Evolutionary conservation across 75 land plant species (phyloP).

Genomic region (Pinus taeda): DNA sequence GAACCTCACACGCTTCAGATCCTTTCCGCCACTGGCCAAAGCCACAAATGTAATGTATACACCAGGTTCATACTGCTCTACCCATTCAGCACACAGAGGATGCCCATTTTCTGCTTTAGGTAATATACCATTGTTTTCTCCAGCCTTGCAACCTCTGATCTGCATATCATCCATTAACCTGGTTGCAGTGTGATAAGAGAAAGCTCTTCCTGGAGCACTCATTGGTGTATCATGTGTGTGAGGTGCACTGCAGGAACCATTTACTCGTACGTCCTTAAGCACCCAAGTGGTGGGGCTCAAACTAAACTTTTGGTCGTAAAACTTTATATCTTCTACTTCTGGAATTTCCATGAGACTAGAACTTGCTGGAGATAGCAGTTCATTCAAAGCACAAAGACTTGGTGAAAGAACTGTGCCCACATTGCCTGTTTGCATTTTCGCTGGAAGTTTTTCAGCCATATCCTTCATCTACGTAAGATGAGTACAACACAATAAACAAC

Average conservation of each 20-base stretch:
- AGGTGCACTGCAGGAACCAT: slow-evolving; percentile 29
- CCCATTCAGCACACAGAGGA: slow-evolving; percentile 36
- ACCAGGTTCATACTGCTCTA: slow-evolving; percentile 69
- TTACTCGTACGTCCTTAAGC: slow-evolving; percentile 19
- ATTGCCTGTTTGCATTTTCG: slow-evolving; percentile 17
- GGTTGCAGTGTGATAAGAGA: background rate
- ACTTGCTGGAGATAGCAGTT: slow-evolving; percentile 8
- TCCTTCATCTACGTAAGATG: slow-evolving; percentile 47
- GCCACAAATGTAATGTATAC: slow-evolving; percentile 60
- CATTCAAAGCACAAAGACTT: slow-evolving; percentile 8
- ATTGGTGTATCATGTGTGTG: slow-evolving; percentile 8
- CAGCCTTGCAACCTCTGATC: slow-evolving; percentile 1
- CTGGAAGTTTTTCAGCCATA: slow-evolving; percentile 43
- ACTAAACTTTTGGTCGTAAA: slow-evolving; percentile 13
- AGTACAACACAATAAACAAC: background rate
- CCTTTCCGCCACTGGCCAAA: slow-evolving; percentile 39
- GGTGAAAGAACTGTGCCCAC: slow-evolving; percentile 12
- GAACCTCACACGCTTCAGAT: slow-evolving; percentile 74
- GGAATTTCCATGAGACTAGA: slow-evolving; percentile 14
- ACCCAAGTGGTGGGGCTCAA: slow-evolving; percentile 7
- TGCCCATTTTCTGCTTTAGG: background rate
- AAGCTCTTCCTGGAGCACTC: slow-evolving; percentile 7
- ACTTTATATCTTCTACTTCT: slow-evolving; percentile 22
- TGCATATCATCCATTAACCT: background rate
- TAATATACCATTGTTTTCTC: background rate